Conservation (phyloP, 2,329 filamentous ascomycete genomes). For the Pezizomycotina sp. region DNA sequence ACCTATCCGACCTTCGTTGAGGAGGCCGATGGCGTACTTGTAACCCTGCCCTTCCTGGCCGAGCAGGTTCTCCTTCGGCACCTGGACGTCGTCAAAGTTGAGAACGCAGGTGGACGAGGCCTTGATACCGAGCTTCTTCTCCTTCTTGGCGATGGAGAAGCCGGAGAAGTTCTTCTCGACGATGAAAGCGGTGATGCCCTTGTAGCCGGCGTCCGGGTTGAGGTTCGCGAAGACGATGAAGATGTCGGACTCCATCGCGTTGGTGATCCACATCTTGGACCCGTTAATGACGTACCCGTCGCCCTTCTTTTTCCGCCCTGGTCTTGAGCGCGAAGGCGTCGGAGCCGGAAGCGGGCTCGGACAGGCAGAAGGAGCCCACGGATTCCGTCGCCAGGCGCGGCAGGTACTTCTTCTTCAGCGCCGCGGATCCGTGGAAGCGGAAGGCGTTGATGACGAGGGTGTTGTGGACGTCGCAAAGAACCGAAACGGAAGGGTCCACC, state of each 20-base stretch:
- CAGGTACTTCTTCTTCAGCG: constrained; percentile 69
- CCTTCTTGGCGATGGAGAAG: constrained; percentile 95
- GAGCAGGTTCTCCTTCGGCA: constrained; percentile 74
- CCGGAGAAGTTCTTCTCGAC: constrained; percentile 79
- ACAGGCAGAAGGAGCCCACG: constrained; percentile 80
- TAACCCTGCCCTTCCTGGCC: constrained; percentile 84
- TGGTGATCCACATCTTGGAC: constrained; percentile 99
- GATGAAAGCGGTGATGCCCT: constrained; percentile 90
- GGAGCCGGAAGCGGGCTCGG: constrained; percentile 79
- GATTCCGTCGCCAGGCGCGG: constrained; percentile 81
- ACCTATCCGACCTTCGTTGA: constrained; percentile 95
- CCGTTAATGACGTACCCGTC: constrained; percentile 61
- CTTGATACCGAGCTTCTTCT: constrained; percentile 97
- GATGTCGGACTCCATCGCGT: constrained; percentile 80
- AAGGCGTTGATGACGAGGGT: constrained; percentile 91
- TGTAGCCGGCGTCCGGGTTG: constrained; percentile 81
- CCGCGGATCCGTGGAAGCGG: constrained; percentile 62
- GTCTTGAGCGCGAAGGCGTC: constrained; percentile 93
- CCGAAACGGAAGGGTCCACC: constrained; percentile 62
- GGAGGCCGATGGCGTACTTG: constrained; percentile 85
- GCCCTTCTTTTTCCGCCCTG: constrained; percentile 72
- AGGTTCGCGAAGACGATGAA: constrained; percentile 98
- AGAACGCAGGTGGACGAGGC: constrained; percentile 93
- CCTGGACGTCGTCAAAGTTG: constrained; percentile 89
- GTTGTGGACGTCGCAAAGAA: constrained; percentile 94